phyloP scores from a whole-genome alignment of 768 basidiomycete genomes.

The Kwoniella bestiolae region DNA sequence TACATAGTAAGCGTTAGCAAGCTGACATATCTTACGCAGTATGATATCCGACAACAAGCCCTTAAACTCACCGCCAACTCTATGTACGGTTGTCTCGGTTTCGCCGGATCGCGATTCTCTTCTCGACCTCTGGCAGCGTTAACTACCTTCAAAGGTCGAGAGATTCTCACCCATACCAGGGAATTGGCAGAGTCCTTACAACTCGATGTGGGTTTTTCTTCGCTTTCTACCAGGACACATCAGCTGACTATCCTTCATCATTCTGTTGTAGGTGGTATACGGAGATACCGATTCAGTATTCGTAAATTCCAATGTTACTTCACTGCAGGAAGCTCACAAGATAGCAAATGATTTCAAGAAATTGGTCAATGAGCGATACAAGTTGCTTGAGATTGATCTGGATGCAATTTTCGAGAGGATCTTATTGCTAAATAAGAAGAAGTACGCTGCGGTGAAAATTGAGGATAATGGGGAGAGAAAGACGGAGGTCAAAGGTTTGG shows the following conservation, averaged over 20 bases:
- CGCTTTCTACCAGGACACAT: neutral
- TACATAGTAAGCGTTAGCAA: neutral
- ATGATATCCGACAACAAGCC: slow-evolving; percentile 95
- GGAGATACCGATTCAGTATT: slow-evolving; percentile 99
- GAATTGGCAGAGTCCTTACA: slow-evolving; percentile 88
- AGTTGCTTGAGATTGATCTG: slow-evolving; percentile 92
- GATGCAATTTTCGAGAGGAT: slow-evolving; percentile 92
- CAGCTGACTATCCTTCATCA: slow-evolving; percentile 23
- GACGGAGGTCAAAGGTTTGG: slow-evolving; percentile 92
- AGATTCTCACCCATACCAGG: slow-evolving; percentile 89
- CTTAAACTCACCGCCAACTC: slow-evolving; percentile 98
- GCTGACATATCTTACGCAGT: slow-evolving; percentile 61
- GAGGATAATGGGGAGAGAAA: slow-evolving; percentile 74
- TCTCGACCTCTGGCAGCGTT: slow-evolving; percentile 95
- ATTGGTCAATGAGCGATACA: slow-evolving; percentile 93
- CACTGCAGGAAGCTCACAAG: slow-evolving; percentile 83
- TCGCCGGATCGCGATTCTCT: slow-evolving; percentile 95
- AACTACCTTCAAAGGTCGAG: slow-evolving; percentile 96
- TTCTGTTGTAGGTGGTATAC: slow-evolving; percentile 78
- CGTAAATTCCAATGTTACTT: slow-evolving; percentile 91
- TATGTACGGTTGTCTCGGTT: slow-evolving; percentile 99
- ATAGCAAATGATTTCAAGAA: slow-evolving; percentile 93
- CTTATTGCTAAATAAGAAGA: slow-evolving; percentile 95
- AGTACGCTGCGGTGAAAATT: slow-evolving; percentile 96
- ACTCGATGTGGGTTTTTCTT: slow-evolving; percentile 72